phyloP scores from a whole-genome alignment of 352 stramenopile genomes.

The Phytophthora colocasiae region DNA sequence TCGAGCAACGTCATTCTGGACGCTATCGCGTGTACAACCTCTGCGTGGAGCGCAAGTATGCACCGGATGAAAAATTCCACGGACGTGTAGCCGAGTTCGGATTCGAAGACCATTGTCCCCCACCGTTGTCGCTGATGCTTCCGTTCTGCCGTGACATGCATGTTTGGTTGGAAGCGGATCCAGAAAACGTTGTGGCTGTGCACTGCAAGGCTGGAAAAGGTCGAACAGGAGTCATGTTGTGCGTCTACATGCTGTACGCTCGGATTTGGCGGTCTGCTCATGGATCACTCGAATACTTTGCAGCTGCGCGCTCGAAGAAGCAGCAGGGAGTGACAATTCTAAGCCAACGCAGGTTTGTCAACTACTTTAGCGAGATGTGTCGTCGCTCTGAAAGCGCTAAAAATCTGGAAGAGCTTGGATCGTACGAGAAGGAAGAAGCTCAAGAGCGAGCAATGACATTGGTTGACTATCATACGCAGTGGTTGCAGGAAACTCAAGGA shows the following conservation, averaged over 20 bases:
- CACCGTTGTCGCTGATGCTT: slow-evolving; percentile 73
- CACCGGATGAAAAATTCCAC: slow-evolving; percentile 79
- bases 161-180: slow-evolving; percentile 57
- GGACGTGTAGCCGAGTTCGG: slow-evolving; percentile 75
- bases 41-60: slow-evolving; percentile 86
- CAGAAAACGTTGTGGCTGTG: slow-evolving; percentile 85
- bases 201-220: slow-evolving; percentile 93
- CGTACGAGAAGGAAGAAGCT: slow-evolving; percentile 27
- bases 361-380: slow-evolving; percentile 77
- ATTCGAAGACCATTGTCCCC: slow-evolving; percentile 91
- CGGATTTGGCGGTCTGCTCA: slow-evolving; percentile 63
- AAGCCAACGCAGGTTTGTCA: slow-evolving; percentile 79
- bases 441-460: slow-evolving; percentile 45
- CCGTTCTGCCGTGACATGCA: slow-evolving; percentile 77
- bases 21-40: slow-evolving; percentile 94
- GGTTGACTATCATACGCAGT: slow-evolving; percentile 52
- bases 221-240: slow-evolving; percentile 92
- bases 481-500: slow-evolving; percentile 52
- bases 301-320: slow-evolving; percentile 72
- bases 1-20: slow-evolving; percentile 80
- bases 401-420: slow-evolving; percentile 12
- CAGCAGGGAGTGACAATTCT: slow-evolving; percentile 86
- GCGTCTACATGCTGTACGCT: slow-evolving; percentile 76
- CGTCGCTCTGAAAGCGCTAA: slow-evolving; percentile 31
- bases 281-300: slow-evolving; percentile 78